These are phyloP conservation scores for Phoma sp. DNA, from an alignment of 2,329 filamentous ascomycete species.

Conservation along the genomic window DNA sequence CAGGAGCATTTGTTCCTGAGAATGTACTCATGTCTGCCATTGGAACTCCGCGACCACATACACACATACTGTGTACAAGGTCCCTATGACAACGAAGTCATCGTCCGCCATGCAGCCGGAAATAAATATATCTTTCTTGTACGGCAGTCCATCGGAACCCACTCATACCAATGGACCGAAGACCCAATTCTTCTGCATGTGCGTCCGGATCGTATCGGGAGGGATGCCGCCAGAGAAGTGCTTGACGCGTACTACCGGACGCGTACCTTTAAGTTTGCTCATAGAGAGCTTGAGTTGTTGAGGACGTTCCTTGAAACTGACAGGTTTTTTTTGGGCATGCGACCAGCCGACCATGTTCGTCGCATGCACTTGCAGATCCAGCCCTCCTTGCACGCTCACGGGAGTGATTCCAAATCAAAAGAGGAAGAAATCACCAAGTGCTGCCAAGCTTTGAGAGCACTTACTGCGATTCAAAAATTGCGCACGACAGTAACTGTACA, in stretches of 20 bases:
- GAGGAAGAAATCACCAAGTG: not conserved
- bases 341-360: slow-evolving; percentile 20
- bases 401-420: not conserved
- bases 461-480: not conserved
- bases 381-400: slow-evolving; percentile 16
- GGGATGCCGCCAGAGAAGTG: slow-evolving; percentile 19
- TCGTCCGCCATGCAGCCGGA: slow-evolving; percentile 18
- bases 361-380: slow-evolving; percentile 21
- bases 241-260: slow-evolving; percentile 29
- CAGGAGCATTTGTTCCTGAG: not conserved
- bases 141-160: slow-evolving; percentile 17
- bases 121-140: slow-evolving; percentile 14
- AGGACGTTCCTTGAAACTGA: slow-evolving; percentile 20
- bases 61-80: slow-evolving; percentile 27
- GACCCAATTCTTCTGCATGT: slow-evolving; percentile 19
- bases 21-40: slow-evolving; percentile 22
- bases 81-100: slow-evolving; percentile 27
- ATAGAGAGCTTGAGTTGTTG: slow-evolving; percentile 23
- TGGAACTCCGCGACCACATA: slow-evolving; percentile 29
- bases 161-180: slow-evolving; percentile 27
- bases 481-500: not conserved
- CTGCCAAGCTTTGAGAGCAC: not conserved
- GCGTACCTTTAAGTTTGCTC: slow-evolving; percentile 28
- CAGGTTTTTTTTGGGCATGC: slow-evolving; percentile 16
- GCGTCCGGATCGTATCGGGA: slow-evolving; percentile 2